These are phyloP conservation scores for Aeschynomene evenia DNA, from an alignment of 306 rosid genomes.

Conservation along the genomic window DNA sequence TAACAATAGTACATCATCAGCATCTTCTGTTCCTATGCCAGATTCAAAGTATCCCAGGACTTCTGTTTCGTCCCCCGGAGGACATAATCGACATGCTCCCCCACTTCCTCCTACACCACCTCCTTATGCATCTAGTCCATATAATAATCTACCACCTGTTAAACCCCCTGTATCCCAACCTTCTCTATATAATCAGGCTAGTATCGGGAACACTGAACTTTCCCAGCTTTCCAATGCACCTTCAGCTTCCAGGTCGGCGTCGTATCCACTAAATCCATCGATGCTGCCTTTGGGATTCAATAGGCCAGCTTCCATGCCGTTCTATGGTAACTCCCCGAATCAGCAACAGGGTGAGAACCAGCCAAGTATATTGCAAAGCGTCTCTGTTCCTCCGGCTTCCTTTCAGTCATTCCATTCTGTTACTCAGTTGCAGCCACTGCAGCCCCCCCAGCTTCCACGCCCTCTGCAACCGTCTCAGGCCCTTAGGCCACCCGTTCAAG, in stretches of 20 bases:
- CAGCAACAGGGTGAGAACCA: slow-evolving; percentile 77
- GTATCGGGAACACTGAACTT: slow-evolving; percentile 49
- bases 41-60: slow-evolving; percentile 71
- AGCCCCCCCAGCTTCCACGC: slow-evolving; percentile 96
- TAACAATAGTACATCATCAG: slow-evolving; percentile 47
- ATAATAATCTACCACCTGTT: slow-evolving; percentile 56
- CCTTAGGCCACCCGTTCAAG: slow-evolving; percentile 79
- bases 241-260: slow-evolving; percentile 58
- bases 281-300: slow-evolving; percentile 53
- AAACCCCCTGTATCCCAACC: slow-evolving; percentile 63
- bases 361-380: slow-evolving; percentile 56
- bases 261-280: slow-evolving; percentile 54
- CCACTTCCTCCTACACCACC: slow-evolving; percentile 99
- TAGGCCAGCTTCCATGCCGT: slow-evolving; percentile 67
- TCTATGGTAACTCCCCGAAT: slow-evolving; percentile 56
- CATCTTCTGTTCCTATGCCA: slow-evolving; percentile 48
- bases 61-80: slow-evolving; percentile 67
- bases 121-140: slow-evolving; percentile 72
- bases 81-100: slow-evolving; percentile 77
- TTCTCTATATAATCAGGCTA: slow-evolving; percentile 55
- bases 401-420: slow-evolving; percentile 68
- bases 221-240: slow-evolving; percentile 52
- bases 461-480: slow-evolving; percentile 96
- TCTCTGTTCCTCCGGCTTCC: slow-evolving; percentile 55
- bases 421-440: slow-evolving; percentile 89